These are phyloP conservation scores for Eustoma russellianum DNA, from an alignment of 257 asterid genomes.

Conservation along the genomic window DNA sequence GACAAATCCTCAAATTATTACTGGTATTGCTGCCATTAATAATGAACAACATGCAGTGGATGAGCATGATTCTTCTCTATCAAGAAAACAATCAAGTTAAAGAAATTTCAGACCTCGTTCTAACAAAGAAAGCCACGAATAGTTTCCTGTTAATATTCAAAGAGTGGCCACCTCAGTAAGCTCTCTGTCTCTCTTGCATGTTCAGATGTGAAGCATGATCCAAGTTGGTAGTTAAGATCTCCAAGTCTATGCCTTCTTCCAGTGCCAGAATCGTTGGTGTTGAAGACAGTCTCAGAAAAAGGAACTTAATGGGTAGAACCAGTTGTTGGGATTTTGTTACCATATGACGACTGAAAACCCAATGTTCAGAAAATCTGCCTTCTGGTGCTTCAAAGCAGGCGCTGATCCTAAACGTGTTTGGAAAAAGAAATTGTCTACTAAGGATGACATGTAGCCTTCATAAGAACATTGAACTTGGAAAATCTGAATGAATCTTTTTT, in stretches of 20 bases:
- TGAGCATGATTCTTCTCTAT: conserved; percentile 76
- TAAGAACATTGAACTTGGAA: too few species aligned
- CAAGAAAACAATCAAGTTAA: conserved; percentile 13
- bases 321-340: conserved; percentile 23
- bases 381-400: conserved; percentile 25
- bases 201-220: conserved; percentile 25
- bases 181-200: conserved; percentile 30
- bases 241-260: conserved; percentile 19
- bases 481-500: too few species aligned
- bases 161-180: conserved; percentile 50
- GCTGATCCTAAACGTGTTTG: conserved; percentile 22
- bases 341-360: conserved; percentile 35
- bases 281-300: conserved; percentile 9
- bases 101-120: conserved; percentile 12
- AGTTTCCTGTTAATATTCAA: conserved; percentile 8
- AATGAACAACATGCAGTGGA: conserved; percentile 48
- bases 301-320: conserved; percentile 4
- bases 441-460: too few species aligned
- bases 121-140: background rate
- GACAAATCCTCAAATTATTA: conserved; percentile 4
- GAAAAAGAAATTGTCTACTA: too few species aligned
- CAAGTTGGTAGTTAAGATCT: conserved; percentile 17
- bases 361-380: conserved; percentile 16
- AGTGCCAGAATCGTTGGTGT: conserved; percentile 35
- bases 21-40: conserved; percentile 10